Percentiles rank a stretch among this genome's conserved stretches.
These are phyloP conservation scores for Aleurites moluccanus DNA, from an alignment of 441 rosid species.

Conservation along the genomic window DNA sequence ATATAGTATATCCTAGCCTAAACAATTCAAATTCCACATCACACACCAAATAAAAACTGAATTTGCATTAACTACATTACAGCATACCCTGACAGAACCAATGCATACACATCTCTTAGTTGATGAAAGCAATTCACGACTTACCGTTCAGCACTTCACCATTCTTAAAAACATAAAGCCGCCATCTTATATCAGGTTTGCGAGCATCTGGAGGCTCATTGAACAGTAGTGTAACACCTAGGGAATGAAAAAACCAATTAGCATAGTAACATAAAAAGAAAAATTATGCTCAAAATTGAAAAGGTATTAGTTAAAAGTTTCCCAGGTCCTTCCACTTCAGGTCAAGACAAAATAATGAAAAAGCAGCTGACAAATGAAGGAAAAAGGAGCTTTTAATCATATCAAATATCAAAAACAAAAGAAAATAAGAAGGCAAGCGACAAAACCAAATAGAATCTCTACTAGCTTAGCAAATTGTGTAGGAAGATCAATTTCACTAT, in stretches of 20 bases:
- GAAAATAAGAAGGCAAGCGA: background rate
- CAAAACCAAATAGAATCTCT: background rate
- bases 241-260: slow-evolving; percentile 8
- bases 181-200: slow-evolving; percentile 84
- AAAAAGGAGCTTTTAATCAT: background rate
- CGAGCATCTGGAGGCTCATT: slow-evolving; percentile 93
- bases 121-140: slow-evolving; percentile 18
- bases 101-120: background rate
- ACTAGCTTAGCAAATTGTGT: background rate
- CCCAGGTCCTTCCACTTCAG: background rate
- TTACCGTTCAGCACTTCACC: slow-evolving; percentile 84
- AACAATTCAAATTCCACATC: background rate
- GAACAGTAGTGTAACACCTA: slow-evolving; percentile 85
- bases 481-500: background rate
- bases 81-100: background rate
- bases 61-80: background rate
- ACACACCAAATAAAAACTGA: background rate
- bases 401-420: background rate
- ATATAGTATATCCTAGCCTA: background rate
- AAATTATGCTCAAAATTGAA: background rate
- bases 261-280: slow-evolving; percentile 10
- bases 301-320: background rate
- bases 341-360: slow-evolving; percentile 3
- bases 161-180: slow-evolving; percentile 89
- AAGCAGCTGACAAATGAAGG: background rate